Evolutionary conservation across 352 stramenopile genomes (phyloP).

Genomic region (Globisporangium mamillatum): DNA sequence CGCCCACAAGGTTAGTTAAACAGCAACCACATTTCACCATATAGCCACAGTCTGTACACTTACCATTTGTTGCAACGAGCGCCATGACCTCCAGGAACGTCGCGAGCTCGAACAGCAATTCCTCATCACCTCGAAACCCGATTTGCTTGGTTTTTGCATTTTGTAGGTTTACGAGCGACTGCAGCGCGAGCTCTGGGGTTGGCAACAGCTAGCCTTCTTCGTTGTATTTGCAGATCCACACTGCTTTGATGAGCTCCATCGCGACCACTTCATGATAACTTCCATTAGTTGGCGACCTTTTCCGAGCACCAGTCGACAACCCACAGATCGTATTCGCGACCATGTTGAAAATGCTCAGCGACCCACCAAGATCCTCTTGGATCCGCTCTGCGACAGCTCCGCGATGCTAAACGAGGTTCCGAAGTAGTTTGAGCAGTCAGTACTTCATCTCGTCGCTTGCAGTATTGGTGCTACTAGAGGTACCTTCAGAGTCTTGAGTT

Average conservation of each 20-base stretch:
- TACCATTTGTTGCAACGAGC: slow-evolving; percentile 25
- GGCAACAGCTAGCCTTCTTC: slow-evolving; percentile 26
- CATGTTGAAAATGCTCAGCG: neutral
- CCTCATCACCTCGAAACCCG: neutral
- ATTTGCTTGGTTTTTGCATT: slow-evolving; percentile 12
- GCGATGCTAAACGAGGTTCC: slow-evolving; percentile 25
- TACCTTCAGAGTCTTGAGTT: neutral
- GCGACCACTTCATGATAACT: slow-evolving; percentile 14
- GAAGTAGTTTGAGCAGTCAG: slow-evolving; percentile 36
- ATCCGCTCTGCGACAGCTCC: slow-evolving; percentile 9
- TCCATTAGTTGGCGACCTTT: neutral
- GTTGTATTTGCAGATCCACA: slow-evolving; percentile 37
- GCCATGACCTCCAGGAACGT: slow-evolving; percentile 21
- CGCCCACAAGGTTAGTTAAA: neutral
- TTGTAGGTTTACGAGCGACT: slow-evolving; percentile 20
- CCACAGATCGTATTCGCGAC: neutral
- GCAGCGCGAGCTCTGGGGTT: slow-evolving; percentile 16
- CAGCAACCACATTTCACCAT: neutral
- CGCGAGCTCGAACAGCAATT: slow-evolving; percentile 11
- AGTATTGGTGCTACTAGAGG: neutral
- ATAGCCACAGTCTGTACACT: neutral
- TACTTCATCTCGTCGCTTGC: slow-evolving; percentile 11
- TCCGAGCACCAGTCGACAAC: neutral
- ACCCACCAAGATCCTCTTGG: neutral
- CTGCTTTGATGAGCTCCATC: slow-evolving; percentile 27